Base-by-base conservation (phyloP, 306 rosid genomes). In the Begonia fuchsioides region DNA sequence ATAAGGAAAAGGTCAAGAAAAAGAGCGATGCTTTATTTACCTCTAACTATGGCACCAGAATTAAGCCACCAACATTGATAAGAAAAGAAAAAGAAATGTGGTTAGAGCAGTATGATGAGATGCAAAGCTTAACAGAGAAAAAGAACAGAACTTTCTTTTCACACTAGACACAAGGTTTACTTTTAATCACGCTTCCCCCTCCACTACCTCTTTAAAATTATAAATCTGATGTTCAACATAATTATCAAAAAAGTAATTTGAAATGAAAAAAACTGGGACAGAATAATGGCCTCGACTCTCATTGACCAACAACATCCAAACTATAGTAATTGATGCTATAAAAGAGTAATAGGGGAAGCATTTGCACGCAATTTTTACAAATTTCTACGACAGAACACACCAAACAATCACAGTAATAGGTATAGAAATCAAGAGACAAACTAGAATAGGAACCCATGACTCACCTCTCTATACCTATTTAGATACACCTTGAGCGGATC, bases 401-500 rank as follows among this genome's bases (percentile, higher is more conserved):
- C 35, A 26, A 5, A 26, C 35, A 26, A 26, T 1, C 5, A 44
- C n/a, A 44, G n/a, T 13, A 6, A 44, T 13, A 11, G 15, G 13
- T 5, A 44, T 44, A 44, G 47, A 44, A 12, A 44, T 12, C 47
- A 7, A 11, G 13, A 6, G 47, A 44, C 15, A 1, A 44, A 44
- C 15, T 8, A 26, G 35, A 26, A 26, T 26, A 26, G 7, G 7
- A 26, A 26, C 8, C 35, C 35, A 26, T 26, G 8, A 26, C 45
- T 55, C 70, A 86, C 96, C 90, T 87, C 96, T 53, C 92, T 76
- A 81, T 79, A 87, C 72, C 87, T 82, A 58, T 60, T 65, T n/a
- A 82, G 82, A 74, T 87, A 87, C 64, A 69, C 64, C 92, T 76
- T 79, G 48, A 87, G 96, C 8, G 94, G 94, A n/a, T 87, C 96